Conservation (phyloP, 306 rosid genomes). For the Carpinus fangiana region DNA sequence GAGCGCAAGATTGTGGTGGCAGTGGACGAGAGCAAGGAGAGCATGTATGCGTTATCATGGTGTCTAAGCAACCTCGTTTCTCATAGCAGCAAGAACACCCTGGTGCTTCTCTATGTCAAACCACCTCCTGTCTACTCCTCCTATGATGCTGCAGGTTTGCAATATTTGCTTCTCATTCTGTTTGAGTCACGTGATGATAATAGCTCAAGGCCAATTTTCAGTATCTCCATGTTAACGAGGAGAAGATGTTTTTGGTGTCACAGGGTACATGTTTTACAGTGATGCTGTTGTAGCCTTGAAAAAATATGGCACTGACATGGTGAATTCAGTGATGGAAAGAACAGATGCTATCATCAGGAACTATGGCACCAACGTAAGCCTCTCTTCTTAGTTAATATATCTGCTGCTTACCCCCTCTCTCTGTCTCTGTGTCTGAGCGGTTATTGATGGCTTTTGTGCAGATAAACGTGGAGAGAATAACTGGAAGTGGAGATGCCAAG, state of each 20-base stretch:
- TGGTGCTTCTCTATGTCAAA: constrained; percentile 72
- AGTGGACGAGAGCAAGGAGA: constrained; percentile 82
- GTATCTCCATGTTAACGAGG: not conserved
- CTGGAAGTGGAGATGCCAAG: constrained; percentile 71
- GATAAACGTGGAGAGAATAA: constrained; percentile 54
- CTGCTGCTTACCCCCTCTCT: not conserved
- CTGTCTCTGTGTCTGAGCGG: no score
- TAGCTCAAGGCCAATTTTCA: not conserved
- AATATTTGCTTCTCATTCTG: not conserved
- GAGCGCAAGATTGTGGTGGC: constrained; percentile 65
- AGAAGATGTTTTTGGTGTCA: constrained; percentile 1
- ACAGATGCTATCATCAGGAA: constrained; percentile 59
- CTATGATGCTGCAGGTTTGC: constrained; percentile 68
- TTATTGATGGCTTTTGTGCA: constrained; percentile 31
- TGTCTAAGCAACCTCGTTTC: constrained; percentile 60
- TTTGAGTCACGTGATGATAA: not conserved
- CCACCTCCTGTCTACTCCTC: constrained; percentile 59
- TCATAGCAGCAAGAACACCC: constrained; percentile 39
- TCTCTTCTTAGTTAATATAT: not conserved
- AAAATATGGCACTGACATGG: constrained; percentile 48
- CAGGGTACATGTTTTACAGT: constrained; percentile 60
- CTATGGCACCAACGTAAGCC: constrained; percentile 36
- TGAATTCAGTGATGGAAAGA: constrained; percentile 69
- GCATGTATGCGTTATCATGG: constrained; percentile 79
- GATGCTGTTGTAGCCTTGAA: constrained; percentile 55